A percentile compares a stretch with the other conserved stretches of the same genome.
Conservation (phyloP, 805 yeast genomes). For the Blastobotrys chiropterorum region DNA sequence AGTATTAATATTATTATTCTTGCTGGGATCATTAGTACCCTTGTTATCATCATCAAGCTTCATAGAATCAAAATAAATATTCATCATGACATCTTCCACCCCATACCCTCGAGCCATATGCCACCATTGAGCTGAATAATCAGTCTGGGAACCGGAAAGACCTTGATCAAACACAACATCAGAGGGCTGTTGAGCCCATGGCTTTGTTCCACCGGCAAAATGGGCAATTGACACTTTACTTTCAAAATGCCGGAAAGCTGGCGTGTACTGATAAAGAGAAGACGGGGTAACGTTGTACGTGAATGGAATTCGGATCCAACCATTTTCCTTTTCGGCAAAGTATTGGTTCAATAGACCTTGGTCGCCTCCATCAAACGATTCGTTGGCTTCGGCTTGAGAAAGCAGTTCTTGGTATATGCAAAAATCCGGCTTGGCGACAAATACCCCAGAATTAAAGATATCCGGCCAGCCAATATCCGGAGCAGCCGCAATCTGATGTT, state of each 20-base stretch:
- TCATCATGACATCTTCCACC: neutral
- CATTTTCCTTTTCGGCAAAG: constrained; percentile 35
- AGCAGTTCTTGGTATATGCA: constrained; percentile 39
- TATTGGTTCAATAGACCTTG: constrained; percentile 83
- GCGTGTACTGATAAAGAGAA: constrained; percentile 59
- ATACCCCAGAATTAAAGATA: constrained; percentile 75
- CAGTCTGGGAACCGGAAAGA: constrained; percentile 5
- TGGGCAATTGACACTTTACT: constrained; percentile 36
- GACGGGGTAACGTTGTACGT: constrained; percentile 74
- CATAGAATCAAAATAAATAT: neutral
- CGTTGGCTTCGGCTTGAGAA: constrained; percentile 24
- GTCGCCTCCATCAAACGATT: constrained; percentile 81
- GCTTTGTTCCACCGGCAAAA: constrained; percentile 35
- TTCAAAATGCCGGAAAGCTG: constrained; percentile 55
- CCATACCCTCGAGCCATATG: neutral
- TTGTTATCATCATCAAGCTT: neutral
- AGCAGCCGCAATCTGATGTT: constrained; percentile 37
- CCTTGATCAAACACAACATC: neutral
- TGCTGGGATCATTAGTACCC: too few species aligned
- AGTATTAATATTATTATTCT: too few species aligned
- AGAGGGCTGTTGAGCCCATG: constrained; percentile 27
- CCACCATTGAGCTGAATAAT: constrained; percentile 19
- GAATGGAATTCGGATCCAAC: constrained; percentile 74
- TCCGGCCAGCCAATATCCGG: constrained; percentile 94
- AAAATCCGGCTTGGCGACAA: constrained; percentile 50